A percentile compares a stretch with the other conserved stretches of the same genome.
Evolutionary conservation across 1,139 yeast genomes (phyloP).

Genomic region (Yamadazyma diospyri): DNA sequence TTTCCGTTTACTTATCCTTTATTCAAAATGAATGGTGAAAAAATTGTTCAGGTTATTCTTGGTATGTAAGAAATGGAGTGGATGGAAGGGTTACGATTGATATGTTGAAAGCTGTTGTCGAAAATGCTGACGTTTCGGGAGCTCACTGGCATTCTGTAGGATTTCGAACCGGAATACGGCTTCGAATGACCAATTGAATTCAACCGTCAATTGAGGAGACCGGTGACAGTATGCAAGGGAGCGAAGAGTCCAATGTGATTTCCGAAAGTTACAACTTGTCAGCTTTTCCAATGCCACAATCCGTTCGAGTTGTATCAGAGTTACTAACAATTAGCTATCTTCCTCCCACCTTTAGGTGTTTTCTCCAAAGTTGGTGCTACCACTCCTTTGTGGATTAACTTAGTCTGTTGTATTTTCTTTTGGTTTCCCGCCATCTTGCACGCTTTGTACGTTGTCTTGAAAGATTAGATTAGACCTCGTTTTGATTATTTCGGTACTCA

Average conservation of each 20-base stretch:
- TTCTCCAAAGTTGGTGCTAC: conserved; percentile 63
- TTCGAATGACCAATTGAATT: neutral
- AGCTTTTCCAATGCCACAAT: neutral
- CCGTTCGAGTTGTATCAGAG: neutral
- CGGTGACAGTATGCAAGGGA: neutral
- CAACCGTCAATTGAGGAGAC: neutral
- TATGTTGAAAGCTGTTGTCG: too few relatives aligned
- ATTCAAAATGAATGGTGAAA: conserved; percentile 36
- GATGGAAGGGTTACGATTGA: neutral
- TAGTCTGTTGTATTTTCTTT: conserved; percentile 56
- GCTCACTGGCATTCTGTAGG: neutral
- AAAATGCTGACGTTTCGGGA: neutral
- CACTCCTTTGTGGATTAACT: conserved; percentile 57
- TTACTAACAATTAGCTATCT: conserved; percentile 35
- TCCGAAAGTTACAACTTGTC: neutral
- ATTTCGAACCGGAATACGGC: neutral
- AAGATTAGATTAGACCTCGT: conserved; percentile 19
- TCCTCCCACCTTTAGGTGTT: conserved; percentile 73
- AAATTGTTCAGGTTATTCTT: conserved; percentile 38
- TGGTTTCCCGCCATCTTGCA: conserved; percentile 79
- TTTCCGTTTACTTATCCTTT: neutral
- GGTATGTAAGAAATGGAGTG: conserved; percentile 19
- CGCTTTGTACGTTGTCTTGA: conserved; percentile 60
- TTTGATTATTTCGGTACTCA: too few relatives aligned
- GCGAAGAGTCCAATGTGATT: neutral